phyloP scores from a whole-genome alignment of 73 alveolate species.

The Loxodes magnus region DNA sequence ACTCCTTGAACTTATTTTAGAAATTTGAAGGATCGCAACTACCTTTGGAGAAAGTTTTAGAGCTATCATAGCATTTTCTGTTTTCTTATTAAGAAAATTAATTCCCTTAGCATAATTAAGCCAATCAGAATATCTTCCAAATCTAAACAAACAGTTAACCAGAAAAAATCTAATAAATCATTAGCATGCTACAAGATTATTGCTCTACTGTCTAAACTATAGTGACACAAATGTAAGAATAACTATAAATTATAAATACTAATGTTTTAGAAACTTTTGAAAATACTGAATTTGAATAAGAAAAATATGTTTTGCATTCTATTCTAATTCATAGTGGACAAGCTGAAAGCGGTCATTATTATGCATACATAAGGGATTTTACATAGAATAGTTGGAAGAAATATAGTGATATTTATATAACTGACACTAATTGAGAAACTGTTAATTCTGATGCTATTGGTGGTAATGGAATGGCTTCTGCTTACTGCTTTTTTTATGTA shows the following conservation, averaged over 20 bases:
- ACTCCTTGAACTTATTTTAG: conserved; percentile 9
- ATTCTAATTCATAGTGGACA: conserved; percentile 85
- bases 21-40: conserved; percentile 13
- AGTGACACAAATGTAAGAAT: conserved; percentile 6
- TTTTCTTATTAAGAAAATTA: no score
- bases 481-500: conserved; percentile 62
- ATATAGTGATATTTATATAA: conserved; percentile 56
- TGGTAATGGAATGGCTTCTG: conserved; percentile 44
- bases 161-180: background rate
- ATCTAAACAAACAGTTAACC: background rate
- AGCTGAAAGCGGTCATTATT: conserved; percentile 94
- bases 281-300: conserved; percentile 20
- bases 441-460: conserved; percentile 56
- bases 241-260: conserved; percentile 15
- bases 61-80: background rate
- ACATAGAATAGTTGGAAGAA: conserved; percentile 33
- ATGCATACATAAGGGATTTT: conserved; percentile 69
- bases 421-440: conserved; percentile 32
- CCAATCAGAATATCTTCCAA: background rate
- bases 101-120: conserved; percentile 1
- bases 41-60: background rate
- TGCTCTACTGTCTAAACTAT: background rate
- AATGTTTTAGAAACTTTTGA: conserved; percentile 21
- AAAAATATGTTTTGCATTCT: conserved; percentile 45
- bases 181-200: conserved; percentile 12